phyloP scores from a whole-genome alignment of 805 yeast species.

The Saturnispora galanensis region DNA sequence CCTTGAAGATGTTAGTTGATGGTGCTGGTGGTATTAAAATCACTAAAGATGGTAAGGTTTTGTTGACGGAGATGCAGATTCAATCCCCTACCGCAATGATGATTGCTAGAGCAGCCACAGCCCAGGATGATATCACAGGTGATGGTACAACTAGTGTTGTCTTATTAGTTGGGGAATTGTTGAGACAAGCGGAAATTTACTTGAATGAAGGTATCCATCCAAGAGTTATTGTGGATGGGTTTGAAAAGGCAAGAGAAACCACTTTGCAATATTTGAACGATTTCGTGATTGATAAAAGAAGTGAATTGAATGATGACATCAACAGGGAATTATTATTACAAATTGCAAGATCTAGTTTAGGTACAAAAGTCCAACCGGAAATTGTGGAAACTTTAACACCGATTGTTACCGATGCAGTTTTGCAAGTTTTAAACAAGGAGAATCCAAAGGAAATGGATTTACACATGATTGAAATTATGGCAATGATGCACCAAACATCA shows the following conservation, averaged over 20 bases:
- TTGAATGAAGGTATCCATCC: slow-evolving; percentile 95
- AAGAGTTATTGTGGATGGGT: slow-evolving; percentile 87
- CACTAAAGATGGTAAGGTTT: slow-evolving; percentile 94
- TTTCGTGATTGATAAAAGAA: slow-evolving; percentile 40
- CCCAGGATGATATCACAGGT: slow-evolving; percentile 98
- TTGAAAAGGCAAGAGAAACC: slow-evolving; percentile 78
- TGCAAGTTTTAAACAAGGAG: slow-evolving; percentile 52
- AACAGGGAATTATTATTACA: slow-evolving; percentile 85
- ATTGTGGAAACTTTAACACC: slow-evolving; percentile 79
- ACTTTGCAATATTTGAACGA: slow-evolving; percentile 58
- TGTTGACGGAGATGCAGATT: slow-evolving; percentile 93
- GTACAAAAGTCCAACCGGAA: slow-evolving; percentile 76
- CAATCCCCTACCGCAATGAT: slow-evolving; percentile 82
- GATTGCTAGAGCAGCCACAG: slow-evolving; percentile 96
- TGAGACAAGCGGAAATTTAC: slow-evolving; percentile 90
- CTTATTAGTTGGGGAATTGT: slow-evolving; percentile 83
- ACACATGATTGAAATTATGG: slow-evolving; percentile 97
- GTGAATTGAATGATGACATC: slow-evolving; percentile 29
- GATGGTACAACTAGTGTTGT: slow-evolving; percentile 98
- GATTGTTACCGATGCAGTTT: slow-evolving; percentile 92
- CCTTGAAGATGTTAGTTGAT: slow-evolving; percentile 91
- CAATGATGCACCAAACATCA: slow-evolving; percentile 90
- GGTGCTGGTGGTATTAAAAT: slow-evolving; percentile 93
- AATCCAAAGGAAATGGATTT: slow-evolving; percentile 49
- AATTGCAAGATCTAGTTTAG: slow-evolving; percentile 82